Evolutionary conservation across 225 moss, liverwort and hornwort species (phyloP).

Genomic region (Climacium dendroides): DNA sequence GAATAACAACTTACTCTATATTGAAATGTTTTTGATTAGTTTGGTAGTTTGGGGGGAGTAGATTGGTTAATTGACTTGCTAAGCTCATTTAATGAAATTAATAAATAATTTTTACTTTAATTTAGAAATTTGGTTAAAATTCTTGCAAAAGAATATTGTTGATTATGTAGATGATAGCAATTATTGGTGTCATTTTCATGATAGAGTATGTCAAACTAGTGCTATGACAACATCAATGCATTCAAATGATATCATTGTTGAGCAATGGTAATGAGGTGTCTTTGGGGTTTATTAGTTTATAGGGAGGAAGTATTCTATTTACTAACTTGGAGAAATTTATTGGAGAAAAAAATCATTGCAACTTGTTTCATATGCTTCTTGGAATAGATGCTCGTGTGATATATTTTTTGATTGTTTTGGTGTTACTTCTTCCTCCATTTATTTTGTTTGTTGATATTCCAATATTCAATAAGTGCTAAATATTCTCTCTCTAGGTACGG

Average conservation of each 20-base stretch:
- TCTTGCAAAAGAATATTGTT: no score
- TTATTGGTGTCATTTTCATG: no score
- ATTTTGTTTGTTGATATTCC: no score
- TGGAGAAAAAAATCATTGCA: not conserved
- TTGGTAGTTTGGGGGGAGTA: no score
- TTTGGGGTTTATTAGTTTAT: not conserved
- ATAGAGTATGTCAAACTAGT: not conserved
- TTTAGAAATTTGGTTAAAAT: no score
- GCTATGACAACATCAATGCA: not conserved
- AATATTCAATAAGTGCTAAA: not conserved
- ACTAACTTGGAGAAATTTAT: not conserved
- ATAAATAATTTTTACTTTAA: no score
- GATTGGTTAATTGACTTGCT: no score
- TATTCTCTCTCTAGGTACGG: not conserved
- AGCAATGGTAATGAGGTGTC: not conserved
- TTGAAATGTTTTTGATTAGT: no score
- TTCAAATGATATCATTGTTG: not conserved
- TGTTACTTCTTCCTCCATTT: no score
- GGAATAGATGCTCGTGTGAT: not conserved
- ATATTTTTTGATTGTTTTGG: fast-evolving
- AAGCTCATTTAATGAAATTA: no score
- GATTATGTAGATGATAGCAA: no score
- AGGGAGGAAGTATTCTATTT: not conserved
- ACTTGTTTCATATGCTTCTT: not conserved
- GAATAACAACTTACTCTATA: no score